phyloP scores from a whole-genome alignment of 192 early-diverging fungal genomes.

The Glomus cerebriforme region DNA sequence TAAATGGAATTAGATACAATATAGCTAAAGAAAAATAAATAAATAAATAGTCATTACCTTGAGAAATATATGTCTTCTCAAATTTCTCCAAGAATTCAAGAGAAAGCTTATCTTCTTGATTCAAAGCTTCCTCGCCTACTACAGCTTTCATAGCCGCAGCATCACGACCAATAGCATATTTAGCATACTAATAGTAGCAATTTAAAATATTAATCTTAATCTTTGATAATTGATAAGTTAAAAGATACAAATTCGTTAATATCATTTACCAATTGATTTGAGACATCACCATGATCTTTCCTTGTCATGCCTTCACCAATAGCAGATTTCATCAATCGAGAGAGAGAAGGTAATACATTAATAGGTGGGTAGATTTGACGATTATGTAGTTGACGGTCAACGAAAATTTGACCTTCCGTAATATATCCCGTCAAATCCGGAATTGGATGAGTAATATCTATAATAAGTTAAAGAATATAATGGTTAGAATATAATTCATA shows the following conservation, averaged over 20 bases:
- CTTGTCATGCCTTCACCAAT: constrained; percentile 98
- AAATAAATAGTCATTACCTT: constrained; percentile 56
- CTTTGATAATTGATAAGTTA: not conserved
- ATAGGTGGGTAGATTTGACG: constrained; percentile 99
- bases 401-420: constrained; percentile 99
- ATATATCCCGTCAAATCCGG: constrained; percentile 99
- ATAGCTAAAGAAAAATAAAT: constrained; percentile 21
- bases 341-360: constrained; percentile 98
- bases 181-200: constrained; percentile 73
- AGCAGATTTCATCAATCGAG: constrained; percentile 98
- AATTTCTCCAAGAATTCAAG: constrained; percentile 99
- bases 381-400: constrained; percentile 98
- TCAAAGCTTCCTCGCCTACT: constrained; percentile 98
- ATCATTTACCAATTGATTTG: constrained; percentile 83
- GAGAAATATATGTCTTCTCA: constrained; percentile 95
- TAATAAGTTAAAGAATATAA: not conserved
- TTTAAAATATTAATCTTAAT: not conserved
- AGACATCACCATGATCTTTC: constrained; percentile 99
- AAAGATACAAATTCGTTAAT: not conserved
- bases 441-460: constrained; percentile 99
- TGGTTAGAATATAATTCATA: not conserved
- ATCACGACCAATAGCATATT: constrained; percentile 99
- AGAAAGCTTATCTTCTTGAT: constrained; percentile 96
- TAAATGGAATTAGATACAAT: not conserved
- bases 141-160: constrained; percentile 99